Percentiles rank a stretch among this genome's conserved stretches.
Conservation (phyloP, 129 eudicot genomes). For the Sambucus nigra region DNA sequence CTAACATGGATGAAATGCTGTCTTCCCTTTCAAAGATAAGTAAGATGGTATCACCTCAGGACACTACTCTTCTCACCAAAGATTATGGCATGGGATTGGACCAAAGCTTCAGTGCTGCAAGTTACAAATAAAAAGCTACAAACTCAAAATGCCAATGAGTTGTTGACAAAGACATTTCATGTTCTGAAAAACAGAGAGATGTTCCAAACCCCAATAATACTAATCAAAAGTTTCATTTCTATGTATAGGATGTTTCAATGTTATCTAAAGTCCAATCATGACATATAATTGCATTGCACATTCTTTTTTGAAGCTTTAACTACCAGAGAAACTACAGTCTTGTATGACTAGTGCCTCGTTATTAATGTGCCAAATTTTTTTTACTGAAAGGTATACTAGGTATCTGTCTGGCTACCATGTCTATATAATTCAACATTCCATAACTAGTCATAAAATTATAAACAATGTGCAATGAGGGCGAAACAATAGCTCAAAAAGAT, state of each 20-base stretch:
- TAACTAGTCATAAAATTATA: not conserved
- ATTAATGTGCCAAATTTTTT: not conserved
- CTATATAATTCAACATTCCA: not conserved
- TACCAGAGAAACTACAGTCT: not conserved
- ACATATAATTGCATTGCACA: not conserved
- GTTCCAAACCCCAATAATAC: not conserved
- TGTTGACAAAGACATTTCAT: not conserved
- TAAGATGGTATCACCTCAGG: conserved; percentile 17
- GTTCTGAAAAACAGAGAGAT: not conserved
- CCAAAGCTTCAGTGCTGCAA: not conserved
- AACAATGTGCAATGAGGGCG: no score
- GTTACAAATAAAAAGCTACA: not conserved
- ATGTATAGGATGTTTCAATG: not conserved
- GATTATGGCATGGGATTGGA: conserved; percentile 2
- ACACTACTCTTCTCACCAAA: not conserved
- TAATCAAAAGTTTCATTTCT: not conserved
- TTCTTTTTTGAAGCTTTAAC: not conserved
- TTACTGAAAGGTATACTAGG: not conserved
- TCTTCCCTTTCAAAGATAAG: conserved; percentile 55
- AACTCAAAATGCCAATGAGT: conserved; percentile 1
- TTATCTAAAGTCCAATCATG: not conserved
- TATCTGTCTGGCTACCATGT: not conserved
- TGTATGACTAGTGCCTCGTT: not conserved
- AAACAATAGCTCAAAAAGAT: no score
- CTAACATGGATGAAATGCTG: conserved; percentile 58